Evolutionary conservation across 1,284 basidiomycete genomes (phyloP), one percentile per base, ranked within the genome.

Genomic region (Trametes sp.): DNA sequence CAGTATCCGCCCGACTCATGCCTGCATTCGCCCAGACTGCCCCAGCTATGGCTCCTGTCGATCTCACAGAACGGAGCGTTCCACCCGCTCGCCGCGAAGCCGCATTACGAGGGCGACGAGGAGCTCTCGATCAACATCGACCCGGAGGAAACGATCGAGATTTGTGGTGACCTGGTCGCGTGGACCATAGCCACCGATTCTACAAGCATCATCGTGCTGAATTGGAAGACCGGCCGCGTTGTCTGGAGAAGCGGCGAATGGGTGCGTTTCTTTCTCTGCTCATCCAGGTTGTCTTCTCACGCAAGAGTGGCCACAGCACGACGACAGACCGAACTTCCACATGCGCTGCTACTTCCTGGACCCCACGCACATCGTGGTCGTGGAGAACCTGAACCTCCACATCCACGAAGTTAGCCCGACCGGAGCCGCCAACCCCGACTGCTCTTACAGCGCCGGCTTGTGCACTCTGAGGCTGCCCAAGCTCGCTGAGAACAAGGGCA

Each of bases 181-280:
- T 62, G 60, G 60, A 46, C 49, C 1, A n/a, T 62, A 2, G 21
- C 23, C n/a, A 38, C 49, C 9, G 60, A 61, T 24, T 14, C 19
- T n/a, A 38, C 42, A 3, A 31, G 46, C 1, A 31, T 53, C 26
- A 41, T 16, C 11, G 60, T 62, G 2, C 21, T 24, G 3, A 62
- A 62, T 35, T 62, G 60, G 60, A 57, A 62, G 60, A 62, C 60
- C 8, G 60, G 55, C n/a, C 1, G 14, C 0, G n/a, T 31, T 2
- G 28, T 62, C n/a, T 62, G 54, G 54, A 10, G 14, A 1, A 31
- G 11, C 19, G 49, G 60, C 24, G 41, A 52, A 51, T 61, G 49
- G 48, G 54, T 61, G 16, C 21, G 54, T 45, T 16, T 10, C 4
- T 16, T 8, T 11, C 1, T 23, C 19, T 13, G 5, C 4, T 11